Percentiles rank a stretch among this genome's conserved stretches.
phyloP scores from a whole-genome alignment of 1,284 basidiomycete species.

The Ustilago shanxiensis region DNA sequence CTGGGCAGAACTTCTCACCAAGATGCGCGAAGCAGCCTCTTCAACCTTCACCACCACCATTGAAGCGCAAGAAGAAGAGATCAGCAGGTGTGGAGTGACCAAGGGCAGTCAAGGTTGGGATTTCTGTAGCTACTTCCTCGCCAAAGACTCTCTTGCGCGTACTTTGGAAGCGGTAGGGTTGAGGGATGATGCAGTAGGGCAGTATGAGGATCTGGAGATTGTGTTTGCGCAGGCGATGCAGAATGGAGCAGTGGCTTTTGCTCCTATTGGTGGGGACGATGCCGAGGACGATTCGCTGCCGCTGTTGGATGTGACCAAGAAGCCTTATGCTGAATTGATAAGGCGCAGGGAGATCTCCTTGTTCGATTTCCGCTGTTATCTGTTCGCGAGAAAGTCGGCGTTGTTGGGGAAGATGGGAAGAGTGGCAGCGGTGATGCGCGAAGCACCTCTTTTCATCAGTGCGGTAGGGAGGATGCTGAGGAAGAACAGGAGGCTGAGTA shows the following conservation, averaged over 20 bases:
- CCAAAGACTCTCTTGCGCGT: slow-evolving; percentile 89
- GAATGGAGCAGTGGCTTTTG: slow-evolving; percentile 57
- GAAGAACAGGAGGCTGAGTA: slow-evolving; percentile 75
- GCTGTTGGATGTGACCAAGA: slow-evolving; percentile 82
- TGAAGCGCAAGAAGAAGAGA: slow-evolving; percentile 57
- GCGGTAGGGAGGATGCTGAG: slow-evolving; percentile 83
- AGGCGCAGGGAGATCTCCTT: slow-evolving; percentile 90
- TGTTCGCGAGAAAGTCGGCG: slow-evolving; percentile 86
- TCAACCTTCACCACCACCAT: slow-evolving; percentile 85
- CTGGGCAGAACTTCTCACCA: slow-evolving; percentile 89
- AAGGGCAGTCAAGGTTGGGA: slow-evolving; percentile 52
- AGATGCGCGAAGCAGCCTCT: slow-evolving; percentile 88
- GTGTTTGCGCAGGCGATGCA: slow-evolving; percentile 74
- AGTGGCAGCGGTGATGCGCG: slow-evolving; percentile 78
- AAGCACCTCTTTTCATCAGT: slow-evolving; percentile 80
- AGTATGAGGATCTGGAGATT: slow-evolving; percentile 91
- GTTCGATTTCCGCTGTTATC: slow-evolving; percentile 92
- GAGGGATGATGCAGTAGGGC: slow-evolving; percentile 86
- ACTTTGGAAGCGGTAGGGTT: slow-evolving; percentile 92
- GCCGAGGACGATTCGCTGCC: slow-evolving; percentile 83
- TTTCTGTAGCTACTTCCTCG: slow-evolving; percentile 77
- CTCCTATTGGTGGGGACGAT: slow-evolving; percentile 49
- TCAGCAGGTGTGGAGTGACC: slow-evolving; percentile 37
- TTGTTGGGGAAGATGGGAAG: slow-evolving; percentile 81
- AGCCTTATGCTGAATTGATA: slow-evolving; percentile 89